These are phyloP conservation scores for Thermothelomyces thermophilus DNA, from an alignment of 2,329 filamentous ascomycete genomes.

Conservation along the genomic window DNA sequence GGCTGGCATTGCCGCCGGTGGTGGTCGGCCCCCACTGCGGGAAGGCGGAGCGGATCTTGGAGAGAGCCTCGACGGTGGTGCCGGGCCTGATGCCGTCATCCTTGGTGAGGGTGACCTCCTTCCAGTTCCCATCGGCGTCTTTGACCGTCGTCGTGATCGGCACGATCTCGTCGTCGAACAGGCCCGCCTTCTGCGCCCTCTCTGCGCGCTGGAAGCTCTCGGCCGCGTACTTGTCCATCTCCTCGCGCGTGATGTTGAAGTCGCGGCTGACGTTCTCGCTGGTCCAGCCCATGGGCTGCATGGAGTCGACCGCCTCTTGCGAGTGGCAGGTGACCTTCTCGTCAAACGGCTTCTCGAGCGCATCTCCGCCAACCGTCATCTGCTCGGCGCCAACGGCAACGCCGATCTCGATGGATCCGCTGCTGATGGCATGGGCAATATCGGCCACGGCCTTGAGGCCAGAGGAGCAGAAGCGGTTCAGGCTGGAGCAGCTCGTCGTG, in stretches of 20 bases:
- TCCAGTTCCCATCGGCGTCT: constrained; percentile 72
- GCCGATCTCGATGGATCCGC: constrained; percentile 78
- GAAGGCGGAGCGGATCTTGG: constrained; percentile 86
- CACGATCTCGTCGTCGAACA: constrained; percentile 89
- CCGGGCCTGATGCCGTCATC: constrained; percentile 90
- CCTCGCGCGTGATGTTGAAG: constrained; percentile 74
- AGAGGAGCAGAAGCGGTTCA: constrained; percentile 97
- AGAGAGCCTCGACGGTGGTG: constrained; percentile 74
- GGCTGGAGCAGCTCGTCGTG: constrained; percentile 70
- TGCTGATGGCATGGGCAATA: constrained; percentile 79
- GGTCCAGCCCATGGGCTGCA: constrained; percentile 97
- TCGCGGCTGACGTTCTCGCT: constrained; percentile 92
- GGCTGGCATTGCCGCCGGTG: constrained; percentile 89
- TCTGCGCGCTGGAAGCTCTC: constrained; percentile 87
- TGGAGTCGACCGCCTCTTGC: constrained; percentile 77
- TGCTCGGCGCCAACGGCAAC: constrained; percentile 82
- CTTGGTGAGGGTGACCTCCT: constrained; percentile 69
- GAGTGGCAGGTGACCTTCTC: constrained; percentile 62
- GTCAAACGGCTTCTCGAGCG: constrained; percentile 66
- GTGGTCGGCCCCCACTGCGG: constrained; percentile 79
- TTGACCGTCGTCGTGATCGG: constrained; percentile 78
- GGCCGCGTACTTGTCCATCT: constrained; percentile 78
- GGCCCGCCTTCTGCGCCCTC: constrained; percentile 80
- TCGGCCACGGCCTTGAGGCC: constrained; percentile 93
- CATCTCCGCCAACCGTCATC: constrained; percentile 72